phyloP scores from a whole-genome alignment of 2,329 filamentous ascomycete genomes.

The Thyridium curvatum region DNA sequence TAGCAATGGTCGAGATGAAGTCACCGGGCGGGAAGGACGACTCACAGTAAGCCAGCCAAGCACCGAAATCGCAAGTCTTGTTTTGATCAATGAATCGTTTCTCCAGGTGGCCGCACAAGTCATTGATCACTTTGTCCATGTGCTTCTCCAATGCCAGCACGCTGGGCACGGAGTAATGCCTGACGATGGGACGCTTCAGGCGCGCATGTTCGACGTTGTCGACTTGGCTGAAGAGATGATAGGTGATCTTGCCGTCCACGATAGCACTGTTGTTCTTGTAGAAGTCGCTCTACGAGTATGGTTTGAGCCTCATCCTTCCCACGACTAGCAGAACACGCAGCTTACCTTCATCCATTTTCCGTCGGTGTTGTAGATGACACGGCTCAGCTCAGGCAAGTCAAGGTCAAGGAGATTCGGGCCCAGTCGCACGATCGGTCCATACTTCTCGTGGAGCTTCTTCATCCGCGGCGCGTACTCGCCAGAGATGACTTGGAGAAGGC shows the following conservation, averaged over 20 bases:
- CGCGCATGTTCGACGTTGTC: conserved; percentile 22
- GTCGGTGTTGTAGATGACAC: conserved; percentile 26
- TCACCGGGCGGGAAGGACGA: conserved; percentile 27
- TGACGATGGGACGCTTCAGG: conserved; percentile 28
- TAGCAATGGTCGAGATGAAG: conserved; percentile 22
- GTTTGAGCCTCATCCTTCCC: not conserved
- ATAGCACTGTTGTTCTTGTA: conserved; percentile 26
- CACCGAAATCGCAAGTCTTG: conserved; percentile 25
- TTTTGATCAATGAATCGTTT: conserved; percentile 17
- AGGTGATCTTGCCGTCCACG: conserved; percentile 25
- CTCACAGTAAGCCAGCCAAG: conserved; percentile 34
- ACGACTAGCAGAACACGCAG: conserved; percentile 1
- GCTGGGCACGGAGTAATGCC: conserved; percentile 23
- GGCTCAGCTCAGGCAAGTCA: conserved; percentile 27
- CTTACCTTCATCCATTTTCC: conserved; percentile 22
- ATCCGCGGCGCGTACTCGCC: conserved; percentile 21
- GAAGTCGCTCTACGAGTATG: conserved; percentile 23
- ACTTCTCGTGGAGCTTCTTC: conserved; percentile 25
- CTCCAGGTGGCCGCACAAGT: conserved; percentile 21
- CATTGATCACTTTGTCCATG: conserved; percentile 20
- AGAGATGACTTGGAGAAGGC: conserved; percentile 19
- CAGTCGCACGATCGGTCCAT: conserved; percentile 34
- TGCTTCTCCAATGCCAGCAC: conserved; percentile 21
- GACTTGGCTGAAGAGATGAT: conserved; percentile 29
- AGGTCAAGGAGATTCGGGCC: conserved; percentile 30